A percentile compares a stretch with the other conserved stretches of the same genome.
phyloP scores from a whole-genome alignment of 176 grass and related monocot species.

The Microstegium vimineum region DNA sequence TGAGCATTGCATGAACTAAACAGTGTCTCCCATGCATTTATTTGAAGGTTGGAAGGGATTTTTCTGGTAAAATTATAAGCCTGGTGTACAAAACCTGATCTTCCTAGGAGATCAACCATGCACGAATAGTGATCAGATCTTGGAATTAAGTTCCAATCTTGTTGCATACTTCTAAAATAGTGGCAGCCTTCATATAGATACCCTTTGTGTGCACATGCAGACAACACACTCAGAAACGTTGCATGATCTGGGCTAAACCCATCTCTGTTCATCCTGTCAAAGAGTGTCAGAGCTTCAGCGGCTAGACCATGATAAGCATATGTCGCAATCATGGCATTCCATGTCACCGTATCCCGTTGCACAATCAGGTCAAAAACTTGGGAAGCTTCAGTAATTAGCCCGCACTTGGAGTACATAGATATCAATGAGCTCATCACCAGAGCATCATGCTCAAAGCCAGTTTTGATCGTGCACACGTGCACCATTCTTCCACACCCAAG shows the following conservation, averaged over 20 bases:
- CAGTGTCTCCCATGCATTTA: constrained; percentile 69
- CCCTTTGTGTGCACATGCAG: constrained; percentile 69
- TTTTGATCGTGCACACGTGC: constrained; percentile 47
- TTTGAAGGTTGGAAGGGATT: constrained; percentile 50
- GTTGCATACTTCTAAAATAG: constrained; percentile 62
- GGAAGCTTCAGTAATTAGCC: constrained; percentile 52
- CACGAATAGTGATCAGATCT: constrained; percentile 76
- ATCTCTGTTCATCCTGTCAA: constrained; percentile 45
- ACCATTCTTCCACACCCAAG: constrained; percentile 64
- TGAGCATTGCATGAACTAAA: constrained; percentile 69
- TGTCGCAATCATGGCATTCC: constrained; percentile 78
- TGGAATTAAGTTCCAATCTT: constrained; percentile 60
- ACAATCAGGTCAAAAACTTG: constrained; percentile 48
- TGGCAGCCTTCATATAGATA: constrained; percentile 62
- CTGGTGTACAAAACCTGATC: constrained; percentile 56
- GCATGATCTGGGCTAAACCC: constrained; percentile 57
- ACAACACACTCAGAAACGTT: constrained; percentile 64
- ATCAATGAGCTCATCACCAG: constrained; percentile 76
- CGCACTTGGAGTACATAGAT: constrained; percentile 77
- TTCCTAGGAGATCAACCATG: constrained; percentile 77
- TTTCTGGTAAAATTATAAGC: constrained; percentile 56
- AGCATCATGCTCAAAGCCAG: constrained; percentile 61
- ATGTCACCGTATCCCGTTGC: constrained; percentile 58
- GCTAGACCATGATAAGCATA: constrained; percentile 73
- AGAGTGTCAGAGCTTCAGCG: constrained; percentile 52